phyloP scores from a whole-genome alignment of 148 eudicot genomes.

The Cornus kousa region DNA sequence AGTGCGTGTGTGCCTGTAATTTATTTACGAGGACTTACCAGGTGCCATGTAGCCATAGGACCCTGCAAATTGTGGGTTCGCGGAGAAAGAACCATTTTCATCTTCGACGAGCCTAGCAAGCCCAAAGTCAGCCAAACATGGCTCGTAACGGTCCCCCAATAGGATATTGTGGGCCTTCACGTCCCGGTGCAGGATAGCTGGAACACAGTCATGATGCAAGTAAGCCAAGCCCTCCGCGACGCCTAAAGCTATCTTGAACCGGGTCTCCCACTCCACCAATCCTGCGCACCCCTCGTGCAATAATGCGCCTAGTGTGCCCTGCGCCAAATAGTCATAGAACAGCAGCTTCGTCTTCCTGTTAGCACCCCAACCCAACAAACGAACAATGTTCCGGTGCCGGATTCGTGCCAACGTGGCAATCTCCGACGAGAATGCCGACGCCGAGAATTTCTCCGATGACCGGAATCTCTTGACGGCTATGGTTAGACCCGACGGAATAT shows the following conservation, averaged over 20 bases:
- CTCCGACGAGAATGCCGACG: conserved; percentile 72
- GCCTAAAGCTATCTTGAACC: conserved; percentile 80
- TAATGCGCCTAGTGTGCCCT: conserved; percentile 64
- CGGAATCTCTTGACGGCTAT: conserved; percentile 71
- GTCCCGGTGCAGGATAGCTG: conserved; percentile 79
- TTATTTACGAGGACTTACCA: conserved; percentile 22
- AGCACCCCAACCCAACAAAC: conserved; percentile 76
- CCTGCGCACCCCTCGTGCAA: conserved; percentile 51
- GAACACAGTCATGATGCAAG: conserved; percentile 84
- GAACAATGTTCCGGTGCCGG: conserved; percentile 78
- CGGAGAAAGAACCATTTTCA: conserved; percentile 49
- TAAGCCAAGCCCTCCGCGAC: conserved; percentile 88
- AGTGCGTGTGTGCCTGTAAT: too few relatives aligned
- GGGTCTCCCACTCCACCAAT: conserved; percentile 61
- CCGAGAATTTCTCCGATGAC: conserved; percentile 52
- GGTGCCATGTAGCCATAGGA: conserved; percentile 97
- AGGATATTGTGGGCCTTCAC: conserved; percentile 83
- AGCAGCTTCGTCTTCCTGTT: conserved; percentile 65
- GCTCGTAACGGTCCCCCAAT: conserved; percentile 75
- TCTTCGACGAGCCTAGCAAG: conserved; percentile 77
- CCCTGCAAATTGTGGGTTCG: conserved; percentile 74
- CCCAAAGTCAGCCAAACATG: conserved; percentile 89
- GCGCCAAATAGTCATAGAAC: conserved; percentile 70
- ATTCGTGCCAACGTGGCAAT: conserved; percentile 71
- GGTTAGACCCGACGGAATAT: conserved; percentile 32